Base-by-base conservation (phyloP, 2,329 filamentous ascomycete species). In the Pleochaeta shiraiana region DNA sequence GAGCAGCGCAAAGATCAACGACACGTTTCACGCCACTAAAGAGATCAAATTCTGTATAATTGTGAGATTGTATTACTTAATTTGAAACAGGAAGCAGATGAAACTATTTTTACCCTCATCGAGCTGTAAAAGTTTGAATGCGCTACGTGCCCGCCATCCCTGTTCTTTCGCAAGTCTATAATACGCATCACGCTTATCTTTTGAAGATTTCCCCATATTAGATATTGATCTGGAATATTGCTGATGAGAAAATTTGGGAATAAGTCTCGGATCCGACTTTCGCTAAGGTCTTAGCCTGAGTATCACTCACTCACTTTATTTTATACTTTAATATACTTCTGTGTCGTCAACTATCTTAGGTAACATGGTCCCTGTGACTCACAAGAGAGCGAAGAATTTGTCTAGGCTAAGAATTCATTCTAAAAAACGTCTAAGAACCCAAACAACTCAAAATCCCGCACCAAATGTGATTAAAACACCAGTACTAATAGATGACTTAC, bases 141-240 rank as follows among this genome's bases (percentile, higher is more conserved):
- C 93, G 69, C 90, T 95, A 65, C 93, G 83, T 31, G 93, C 93
- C 39, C 93, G 88, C 92, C 93, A 98, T 68, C 95, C 95, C 78
- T 98, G 93, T 75, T 98, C 93, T 77, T 98, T 98, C 21, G 93
- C 93, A 9, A 98, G 87, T 64, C 93, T 84, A 73, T 98, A 98
- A 77, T 98, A 98, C 57, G 91, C 91, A 74, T 98, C 93, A 64
- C 93, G 88, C 77, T 98, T 98, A 73, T 98, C 93, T 76, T 98
- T 98, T 60, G 92, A 97, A 0, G 93, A 95, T 74, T 97, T 97
- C 0, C 91, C 91, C 91, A 95, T 95, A n/a, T n/a, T n/a, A n/a
- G n/a, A n/a, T n/a, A n/a, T n/a, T n/a, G n/a, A n/a, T n/a, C n/a
- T n/a, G n/a, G n/a, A n/a, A n/a, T n/a, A n/a, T n/a, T n/a, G n/a